Evolutionary conservation across 306 rosid species (phyloP).

Genomic region (Lagenaria siceraria): DNA sequence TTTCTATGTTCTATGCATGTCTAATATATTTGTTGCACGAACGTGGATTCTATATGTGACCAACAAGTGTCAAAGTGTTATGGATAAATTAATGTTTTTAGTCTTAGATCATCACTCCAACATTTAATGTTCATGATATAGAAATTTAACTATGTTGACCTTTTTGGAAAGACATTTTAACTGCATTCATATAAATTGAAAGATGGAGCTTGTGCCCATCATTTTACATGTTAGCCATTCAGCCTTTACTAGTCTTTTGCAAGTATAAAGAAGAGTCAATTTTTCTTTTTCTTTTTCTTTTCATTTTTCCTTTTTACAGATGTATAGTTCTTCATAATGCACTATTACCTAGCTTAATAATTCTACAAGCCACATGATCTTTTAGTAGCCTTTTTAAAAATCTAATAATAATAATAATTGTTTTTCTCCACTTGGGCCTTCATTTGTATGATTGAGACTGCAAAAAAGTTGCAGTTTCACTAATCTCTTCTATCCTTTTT

Average conservation of each 20-base stretch:
- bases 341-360: neutral
- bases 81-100: too few species aligned
- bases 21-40: too few species aligned
- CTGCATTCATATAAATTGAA: neutral
- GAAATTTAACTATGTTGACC: too few species aligned
- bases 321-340: neutral
- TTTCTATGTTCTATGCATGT: too few species aligned
- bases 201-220: neutral
- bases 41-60: too few species aligned
- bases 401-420: neutral
- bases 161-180: neutral
- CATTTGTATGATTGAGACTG: slow-evolving; percentile 71
- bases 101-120: too few species aligned
- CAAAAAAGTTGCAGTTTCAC: slow-evolving; percentile 46
- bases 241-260: neutral
- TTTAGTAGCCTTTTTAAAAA: neutral
- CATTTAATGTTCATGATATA: too few species aligned
- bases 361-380: neutral
- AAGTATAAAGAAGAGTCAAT: neutral
- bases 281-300: too few species aligned
- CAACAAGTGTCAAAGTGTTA: too few species aligned
- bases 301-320: too few species aligned
- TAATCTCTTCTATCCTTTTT: slow-evolving; percentile 37
- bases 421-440: neutral
- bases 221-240: neutral